Evolutionary conservation across 2,329 filamentous ascomycete species (phyloP), one percentile per base, ranked within the genome.

Genomic region (Fusarium heterosporum): DNA sequence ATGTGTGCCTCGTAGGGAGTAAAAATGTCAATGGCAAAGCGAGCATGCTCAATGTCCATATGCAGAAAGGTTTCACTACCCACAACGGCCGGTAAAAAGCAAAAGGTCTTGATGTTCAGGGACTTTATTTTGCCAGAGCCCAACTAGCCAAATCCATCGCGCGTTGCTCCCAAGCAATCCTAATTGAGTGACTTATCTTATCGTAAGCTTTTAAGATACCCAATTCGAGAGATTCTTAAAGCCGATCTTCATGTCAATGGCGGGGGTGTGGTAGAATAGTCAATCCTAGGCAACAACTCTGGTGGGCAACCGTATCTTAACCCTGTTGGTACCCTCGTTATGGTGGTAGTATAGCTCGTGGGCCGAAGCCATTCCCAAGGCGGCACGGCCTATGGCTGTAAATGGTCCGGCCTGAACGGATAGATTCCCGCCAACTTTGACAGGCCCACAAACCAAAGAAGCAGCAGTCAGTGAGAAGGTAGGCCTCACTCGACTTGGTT

Each of bases 201-300:
- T 22, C 56, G 38, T n/a, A 56, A 49, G 49, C 45, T 28, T 28
- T 13, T 32, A 14, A 8, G 29, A 30, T 58, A 66, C 36, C 66
- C 64, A 52, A 54, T 69, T 72, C 38, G 55, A 73, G 67, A 46
- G 17, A 53, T 59, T 53, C 50, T 41, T 12, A 34, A 55, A 47
- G 67, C 25, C 64, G 71, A 73, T 73, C 71, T 47, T 70, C 65
- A 72, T 72, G 59, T 73, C 34, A 58, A 48, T 53, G 42, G 47
- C 54, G 51, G 66, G 66, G 49, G 55, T 29, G 43, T 25, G 39
- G 19, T 41, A 28, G n/a, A 25, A 38, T 26, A 17, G 28, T 16
- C 36, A 25, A 43, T 53, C n/a, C 46, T 51, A 66, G 46, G 41
- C 50, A 60, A 32, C 46, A 65, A 22, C 28, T 48, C 46, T 28